Evolutionary conservation across 352 stramenopile species (phyloP), one percentile per base, ranked within the genome.

Genomic region (Phytopythium montanum): DNA sequence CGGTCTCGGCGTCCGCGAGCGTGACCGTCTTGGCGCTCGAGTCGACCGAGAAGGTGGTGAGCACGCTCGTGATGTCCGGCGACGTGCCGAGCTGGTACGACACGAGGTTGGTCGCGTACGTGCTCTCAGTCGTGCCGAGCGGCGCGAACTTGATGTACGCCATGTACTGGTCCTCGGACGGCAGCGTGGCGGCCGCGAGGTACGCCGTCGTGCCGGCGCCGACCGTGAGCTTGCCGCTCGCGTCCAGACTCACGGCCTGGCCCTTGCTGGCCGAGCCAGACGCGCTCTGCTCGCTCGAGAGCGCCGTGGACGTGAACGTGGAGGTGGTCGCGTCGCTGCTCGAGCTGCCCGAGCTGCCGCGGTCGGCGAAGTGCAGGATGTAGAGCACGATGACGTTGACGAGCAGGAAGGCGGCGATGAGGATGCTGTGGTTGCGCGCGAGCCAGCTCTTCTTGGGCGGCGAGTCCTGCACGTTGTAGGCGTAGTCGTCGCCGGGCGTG

Each of bases 311-410:
- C 19, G 62, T 67, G 65, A 87, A 80, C 59, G 62, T 67, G 49
- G 68, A 73, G 0, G 70, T 65, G 46, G 78, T 61, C 3, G 75
- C 66, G 59, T 62, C 59, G 31, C 58, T 60, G 26, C 51, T 59
- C 39, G 60, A 73, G 56, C 58, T 60, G 26, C 51, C 56, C 39
- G 60, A 73, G 56, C 57, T 63, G 51, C 68, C 75, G 57, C 78
- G 78, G 72, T 90, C 78, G 21, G 70, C 80, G 65, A 93, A 93
- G 73, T 93, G 83, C 42, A 93, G 62, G 39, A 90, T 68, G 77
- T 93, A 93, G 31, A 93, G 71, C 39, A 88, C 83, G 58, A 93
- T 85, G 75, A 92, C 71, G 72, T 92, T 92, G 75, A 87, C 59
- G 38, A 89, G 66, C 31, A 92, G 62, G 66, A 92, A 90, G 62